phyloP scores from a whole-genome alignment of 1,139 yeast species.

The Suhomyces guaymorum region DNA sequence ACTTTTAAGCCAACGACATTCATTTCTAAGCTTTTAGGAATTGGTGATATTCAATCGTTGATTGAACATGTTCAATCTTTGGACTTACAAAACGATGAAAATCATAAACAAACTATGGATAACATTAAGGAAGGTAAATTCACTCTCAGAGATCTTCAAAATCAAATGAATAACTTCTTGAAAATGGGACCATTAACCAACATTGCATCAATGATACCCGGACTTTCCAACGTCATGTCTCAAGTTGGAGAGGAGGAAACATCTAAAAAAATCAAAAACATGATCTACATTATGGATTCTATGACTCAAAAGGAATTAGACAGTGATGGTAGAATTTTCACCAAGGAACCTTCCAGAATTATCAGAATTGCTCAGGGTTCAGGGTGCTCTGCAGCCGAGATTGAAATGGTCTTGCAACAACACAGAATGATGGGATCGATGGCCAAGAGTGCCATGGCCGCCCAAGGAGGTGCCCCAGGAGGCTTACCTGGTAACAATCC shows the following conservation, averaged over 20 bases:
- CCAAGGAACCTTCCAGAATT: constrained; percentile 80
- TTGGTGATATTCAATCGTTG: constrained; percentile 92
- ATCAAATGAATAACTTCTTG: constrained; percentile 92
- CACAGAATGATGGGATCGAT: constrained; percentile 93
- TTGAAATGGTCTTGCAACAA: constrained; percentile 88
- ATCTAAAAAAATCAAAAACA: constrained; percentile 73
- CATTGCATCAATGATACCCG: constrained; percentile 95
- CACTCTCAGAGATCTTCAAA: constrained; percentile 87
- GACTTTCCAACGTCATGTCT: constrained; percentile 80
- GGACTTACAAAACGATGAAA: constrained; percentile 67
- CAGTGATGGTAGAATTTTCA: constrained; percentile 82
- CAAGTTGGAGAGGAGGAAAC: constrained; percentile 93
- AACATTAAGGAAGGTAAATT: constrained; percentile 94
- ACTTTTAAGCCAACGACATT: constrained; percentile 88
- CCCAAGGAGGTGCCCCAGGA: constrained; percentile 39
- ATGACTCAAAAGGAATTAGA: constrained; percentile 93
- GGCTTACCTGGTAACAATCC: constrained; percentile 18
- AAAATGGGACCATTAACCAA: constrained; percentile 96
- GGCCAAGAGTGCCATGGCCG: constrained; percentile 72
- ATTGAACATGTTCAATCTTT: constrained; percentile 92
- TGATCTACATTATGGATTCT: constrained; percentile 93
- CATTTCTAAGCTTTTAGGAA: constrained; percentile 85
- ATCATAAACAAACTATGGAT: constrained; percentile 86
- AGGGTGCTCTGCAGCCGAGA: constrained; percentile 90
- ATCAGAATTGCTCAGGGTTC: constrained; percentile 95